phyloP scores from a whole-genome alignment of 2,329 filamentous ascomycete genomes.

The Phyllosticta paracitricarpa region DNA sequence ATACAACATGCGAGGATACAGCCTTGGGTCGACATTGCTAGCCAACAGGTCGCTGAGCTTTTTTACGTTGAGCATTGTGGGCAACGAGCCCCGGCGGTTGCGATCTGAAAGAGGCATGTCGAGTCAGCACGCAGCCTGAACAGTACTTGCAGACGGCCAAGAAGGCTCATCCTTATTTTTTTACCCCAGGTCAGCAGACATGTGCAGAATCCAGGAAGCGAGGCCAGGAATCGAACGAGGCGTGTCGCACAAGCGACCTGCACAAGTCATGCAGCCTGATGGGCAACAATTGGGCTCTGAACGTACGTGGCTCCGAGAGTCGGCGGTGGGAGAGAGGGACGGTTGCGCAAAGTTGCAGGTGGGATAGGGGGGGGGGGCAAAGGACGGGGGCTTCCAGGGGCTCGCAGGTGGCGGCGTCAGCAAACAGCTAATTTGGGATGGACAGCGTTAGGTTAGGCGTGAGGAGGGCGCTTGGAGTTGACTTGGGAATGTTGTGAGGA shows the following conservation, averaged over 20 bases:
- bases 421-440: neutral
- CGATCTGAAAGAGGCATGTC: neutral
- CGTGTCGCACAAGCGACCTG: neutral
- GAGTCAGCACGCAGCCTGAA: slow-evolving; percentile 1
- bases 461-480: no score
- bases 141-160: neutral
- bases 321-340: neutral
- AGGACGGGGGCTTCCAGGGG: neutral
- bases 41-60: slow-evolving; percentile 34
- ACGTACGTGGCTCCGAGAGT: neutral
- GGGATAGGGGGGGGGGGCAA: neutral
- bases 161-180: neutral
- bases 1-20: slow-evolving; percentile 35
- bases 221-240: neutral
- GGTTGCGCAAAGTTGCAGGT: neutral
- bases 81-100: neutral
- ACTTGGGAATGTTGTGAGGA: no score
- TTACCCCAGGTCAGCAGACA: slow-evolving; percentile 7
- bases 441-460: no score
- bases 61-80: slow-evolving; percentile 33
- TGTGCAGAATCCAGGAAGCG: slow-evolving; percentile 5
- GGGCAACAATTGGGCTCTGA: neutral
- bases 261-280: neutral
- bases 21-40: slow-evolving; percentile 31
- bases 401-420: neutral